Base-by-base conservation (phyloP, 257 asterid species). In the Ligustrum vulgare region DNA sequence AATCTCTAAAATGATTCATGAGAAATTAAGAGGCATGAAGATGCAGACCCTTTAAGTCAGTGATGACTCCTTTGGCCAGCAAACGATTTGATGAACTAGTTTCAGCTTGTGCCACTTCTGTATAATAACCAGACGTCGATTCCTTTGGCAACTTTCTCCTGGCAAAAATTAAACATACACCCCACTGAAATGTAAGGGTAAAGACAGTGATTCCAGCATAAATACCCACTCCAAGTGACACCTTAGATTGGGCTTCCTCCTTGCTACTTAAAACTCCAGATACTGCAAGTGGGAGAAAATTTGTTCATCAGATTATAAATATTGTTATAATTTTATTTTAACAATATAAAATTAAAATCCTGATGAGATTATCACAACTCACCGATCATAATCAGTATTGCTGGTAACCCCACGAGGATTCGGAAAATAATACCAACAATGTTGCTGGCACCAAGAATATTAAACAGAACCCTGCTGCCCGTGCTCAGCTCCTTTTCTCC, bases 351-450 rank as follows among this genome's bases (percentile, higher is more conserved):
- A n/a, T n/a, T n/a, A n/a, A n/a, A n/a, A n/a, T n/a, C n/a, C n/a
- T n/a, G n/a, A n/a, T n/a, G n/a, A n/a, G n/a, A n/a, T n/a, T n/a
- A n/a, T n/a, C n/a, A n/a, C n/a, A n/a, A n/a, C n/a, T n/a, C n/a
- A n/a, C n/a, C 82, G 6, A 88, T 80, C 84, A 87, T 84, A 54
- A 90, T 69, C 80, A 76, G 74, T 84, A 85, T 81, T n/a, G 84
- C 83, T 0, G 93, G 96, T 11, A 90, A 76, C 0, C 84, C 85
- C 83, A 83, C 82, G 31, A 90, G 84, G 49, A 90, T 77, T 11
- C 91, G 87, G 56, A 86, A 88, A 33, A 90, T 51, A 45, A 84
- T 78, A 16, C 91, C 91, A 0, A 91, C 91, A 47, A 86, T 41
- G 18, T 81, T 84, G 4, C 88, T 84, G 0, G 81, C 80, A 13